Percentiles rank a stretch among this genome's conserved stretches.
Evolutionary conservation across 768 basidiomycete species (phyloP).

Genomic region (Kwoniella shandongensis): DNA sequence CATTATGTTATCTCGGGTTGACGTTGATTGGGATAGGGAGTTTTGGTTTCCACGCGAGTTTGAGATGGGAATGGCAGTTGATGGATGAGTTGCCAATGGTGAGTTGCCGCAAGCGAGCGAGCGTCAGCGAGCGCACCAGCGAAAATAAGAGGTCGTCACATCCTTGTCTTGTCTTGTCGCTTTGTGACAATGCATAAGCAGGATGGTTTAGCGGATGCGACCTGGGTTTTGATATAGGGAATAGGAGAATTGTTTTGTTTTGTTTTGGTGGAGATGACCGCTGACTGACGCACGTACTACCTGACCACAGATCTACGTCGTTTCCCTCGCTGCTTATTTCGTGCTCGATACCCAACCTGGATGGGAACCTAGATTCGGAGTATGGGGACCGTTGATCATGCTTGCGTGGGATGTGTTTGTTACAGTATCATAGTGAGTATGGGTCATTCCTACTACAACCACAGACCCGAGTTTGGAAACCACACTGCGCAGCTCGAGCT

Average conservation of each 20-base stretch:
- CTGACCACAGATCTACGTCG: constrained; percentile 61
- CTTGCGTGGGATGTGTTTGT: constrained; percentile 63
- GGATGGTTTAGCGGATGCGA: too few relatives aligned
- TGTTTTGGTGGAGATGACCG: too few relatives aligned
- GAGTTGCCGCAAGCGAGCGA: constrained; percentile 11
- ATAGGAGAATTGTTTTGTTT: too few relatives aligned
- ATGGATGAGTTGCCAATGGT: constrained; percentile 80
- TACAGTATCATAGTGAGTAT: constrained; percentile 70
- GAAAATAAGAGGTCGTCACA: too few relatives aligned
- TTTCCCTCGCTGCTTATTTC: constrained; percentile 63
- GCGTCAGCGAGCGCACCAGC: too few relatives aligned
- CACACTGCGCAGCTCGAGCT: too few relatives aligned
- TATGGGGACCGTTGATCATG: constrained; percentile 31
- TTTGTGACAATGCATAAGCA: too few relatives aligned
- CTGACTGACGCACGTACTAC: background rate
- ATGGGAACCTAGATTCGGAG: constrained; percentile 35
- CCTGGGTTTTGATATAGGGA: too few relatives aligned
- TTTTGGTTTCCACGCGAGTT: constrained; percentile 74
- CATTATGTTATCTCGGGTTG: constrained; percentile 56
- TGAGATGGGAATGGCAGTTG: constrained; percentile 69
- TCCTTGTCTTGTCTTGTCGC: too few relatives aligned
- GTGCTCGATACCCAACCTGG: constrained; percentile 57
- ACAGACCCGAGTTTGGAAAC: background rate
- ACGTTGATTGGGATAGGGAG: constrained; percentile 73
- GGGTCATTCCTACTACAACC: background rate